These are phyloP conservation scores for Raffaelea albimanens DNA, from an alignment of 2,329 filamentous ascomycete genomes.

Conservation along the genomic window DNA sequence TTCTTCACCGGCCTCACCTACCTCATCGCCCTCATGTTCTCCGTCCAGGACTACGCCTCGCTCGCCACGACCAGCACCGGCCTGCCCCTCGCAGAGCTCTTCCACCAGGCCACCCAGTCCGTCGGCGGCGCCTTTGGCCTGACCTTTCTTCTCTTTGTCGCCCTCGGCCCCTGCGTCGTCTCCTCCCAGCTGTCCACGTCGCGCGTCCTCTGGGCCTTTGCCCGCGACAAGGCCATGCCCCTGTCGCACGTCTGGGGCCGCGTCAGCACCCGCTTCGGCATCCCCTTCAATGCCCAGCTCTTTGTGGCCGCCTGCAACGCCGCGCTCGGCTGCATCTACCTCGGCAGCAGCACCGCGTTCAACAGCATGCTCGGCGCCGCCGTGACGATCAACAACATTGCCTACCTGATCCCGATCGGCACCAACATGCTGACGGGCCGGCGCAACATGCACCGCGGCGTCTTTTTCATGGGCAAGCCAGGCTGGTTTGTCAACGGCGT, in stretches of 20 bases:
- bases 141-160: constrained; percentile 7
- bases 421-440: not conserved
- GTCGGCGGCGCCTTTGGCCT: not conserved
- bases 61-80: not conserved
- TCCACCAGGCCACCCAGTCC: not conserved
- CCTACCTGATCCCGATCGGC: not conserved
- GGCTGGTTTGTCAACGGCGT: not conserved
- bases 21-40: not conserved
- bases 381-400: not conserved
- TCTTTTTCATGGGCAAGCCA: not conserved
- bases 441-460: not conserved
- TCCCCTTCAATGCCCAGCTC: constrained; percentile 50
- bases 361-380: not conserved
- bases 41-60: not conserved
- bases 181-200: not conserved
- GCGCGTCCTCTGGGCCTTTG: constrained; percentile 34
- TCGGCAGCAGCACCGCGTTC: constrained; percentile 45
- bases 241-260: constrained; percentile 41
- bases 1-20: not conserved
- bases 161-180: not conserved
- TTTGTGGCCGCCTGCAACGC: constrained; percentile 42
- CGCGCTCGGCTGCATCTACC: constrained; percentile 45
- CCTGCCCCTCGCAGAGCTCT: not conserved
- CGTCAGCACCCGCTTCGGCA: constrained; percentile 44
- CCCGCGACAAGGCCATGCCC: constrained; percentile 52